Conservation (phyloP, 805 yeast genomes). For the Candida sithepensis region DNA sequence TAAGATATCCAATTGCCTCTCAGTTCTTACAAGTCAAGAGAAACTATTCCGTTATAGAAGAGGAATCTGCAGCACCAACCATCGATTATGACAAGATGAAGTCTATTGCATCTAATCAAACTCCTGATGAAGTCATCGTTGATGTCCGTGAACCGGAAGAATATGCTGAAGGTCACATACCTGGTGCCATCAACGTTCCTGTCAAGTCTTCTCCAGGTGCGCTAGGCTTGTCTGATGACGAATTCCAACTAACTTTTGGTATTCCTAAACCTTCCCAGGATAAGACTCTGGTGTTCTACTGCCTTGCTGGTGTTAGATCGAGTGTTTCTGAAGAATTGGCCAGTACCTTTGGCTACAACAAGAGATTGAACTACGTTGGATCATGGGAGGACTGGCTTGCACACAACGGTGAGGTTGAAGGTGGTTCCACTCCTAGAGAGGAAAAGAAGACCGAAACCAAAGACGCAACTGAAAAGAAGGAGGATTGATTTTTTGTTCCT, state of each 20-base stretch:
- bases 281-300: constrained; percentile 80
- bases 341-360: constrained; percentile 78
- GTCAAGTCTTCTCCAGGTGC: constrained; percentile 92
- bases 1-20: neutral
- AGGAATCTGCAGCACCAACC: constrained; percentile 30
- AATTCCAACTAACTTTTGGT: constrained; percentile 77
- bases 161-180: constrained; percentile 66
- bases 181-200: constrained; percentile 83
- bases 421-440: neutral
- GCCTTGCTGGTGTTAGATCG: constrained; percentile 90
- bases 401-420: constrained; percentile 34
- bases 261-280: constrained; percentile 71
- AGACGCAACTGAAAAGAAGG: constrained; percentile 1
- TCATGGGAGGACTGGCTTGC: constrained; percentile 82
- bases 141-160: constrained; percentile 95
- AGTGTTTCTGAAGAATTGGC: constrained; percentile 91
- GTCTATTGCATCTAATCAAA: constrained; percentile 38
- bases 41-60: constrained; percentile 26
- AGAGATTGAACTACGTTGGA: constrained; percentile 83
- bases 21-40: constrained; percentile 5
- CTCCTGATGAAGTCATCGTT: constrained; percentile 50
- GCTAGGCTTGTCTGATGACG: constrained; percentile 70
- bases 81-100: constrained; percentile 32
- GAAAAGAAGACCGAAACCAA: constrained; percentile 8
- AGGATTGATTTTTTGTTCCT: neutral